Percentiles rank a stretch among this genome's conserved stretches.
These are phyloP conservation scores for Leccinum longicurvipes DNA, from an alignment of 768 basidiomycete genomes.

Conservation along the genomic window DNA sequence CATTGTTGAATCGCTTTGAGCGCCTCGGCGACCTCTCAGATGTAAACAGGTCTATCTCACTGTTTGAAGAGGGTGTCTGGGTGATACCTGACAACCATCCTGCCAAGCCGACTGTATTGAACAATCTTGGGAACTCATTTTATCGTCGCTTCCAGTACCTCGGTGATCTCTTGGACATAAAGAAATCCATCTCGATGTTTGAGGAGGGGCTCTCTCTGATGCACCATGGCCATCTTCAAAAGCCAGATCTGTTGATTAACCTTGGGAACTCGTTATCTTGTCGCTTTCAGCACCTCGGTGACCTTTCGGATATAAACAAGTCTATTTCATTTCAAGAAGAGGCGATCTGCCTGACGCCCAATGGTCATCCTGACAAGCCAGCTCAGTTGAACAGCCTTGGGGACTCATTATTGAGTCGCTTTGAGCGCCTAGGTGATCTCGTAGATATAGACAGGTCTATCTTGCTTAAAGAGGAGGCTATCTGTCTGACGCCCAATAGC, in stretches of 20 bases:
- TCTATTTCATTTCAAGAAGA: too few species aligned
- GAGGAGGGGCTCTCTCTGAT: too few species aligned
- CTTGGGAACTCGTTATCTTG: not conserved
- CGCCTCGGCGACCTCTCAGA: too few species aligned
- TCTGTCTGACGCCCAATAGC: not conserved
- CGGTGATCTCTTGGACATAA: too few species aligned
- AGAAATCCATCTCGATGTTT: too few species aligned
- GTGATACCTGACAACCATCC: too few species aligned
- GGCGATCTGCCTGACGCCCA: too few species aligned
- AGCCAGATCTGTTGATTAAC: not conserved
- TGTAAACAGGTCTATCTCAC: too few species aligned
- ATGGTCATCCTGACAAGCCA: not conserved
- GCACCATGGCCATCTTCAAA: not conserved
- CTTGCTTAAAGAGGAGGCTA: not conserved
- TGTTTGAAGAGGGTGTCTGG: fast-evolving
- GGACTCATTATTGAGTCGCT: not conserved
- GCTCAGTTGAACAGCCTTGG: not conserved
- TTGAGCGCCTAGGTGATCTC: not conserved
- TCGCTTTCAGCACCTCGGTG: not conserved
- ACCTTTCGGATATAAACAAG: not conserved
- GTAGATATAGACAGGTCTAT: not conserved
- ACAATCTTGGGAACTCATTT: too few species aligned
- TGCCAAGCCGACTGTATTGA: too few species aligned
- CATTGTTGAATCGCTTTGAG: too few species aligned
- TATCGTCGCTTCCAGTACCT: too few species aligned